phyloP scores from a whole-genome alignment of 495 filamentous ascomycete species.

The Ramalina peruviana region DNA sequence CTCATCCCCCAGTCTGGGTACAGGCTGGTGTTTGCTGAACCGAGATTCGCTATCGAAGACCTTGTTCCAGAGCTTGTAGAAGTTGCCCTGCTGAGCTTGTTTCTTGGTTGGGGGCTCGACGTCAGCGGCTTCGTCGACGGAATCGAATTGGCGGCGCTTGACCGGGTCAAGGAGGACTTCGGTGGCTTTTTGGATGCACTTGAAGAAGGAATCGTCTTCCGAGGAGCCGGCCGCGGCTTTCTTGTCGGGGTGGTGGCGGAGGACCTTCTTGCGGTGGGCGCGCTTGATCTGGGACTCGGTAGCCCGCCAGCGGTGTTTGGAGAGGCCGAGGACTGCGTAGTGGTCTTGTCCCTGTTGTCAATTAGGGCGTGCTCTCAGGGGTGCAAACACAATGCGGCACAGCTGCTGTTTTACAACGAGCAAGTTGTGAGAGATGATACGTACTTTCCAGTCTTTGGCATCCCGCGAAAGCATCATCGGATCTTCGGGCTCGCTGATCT shows the following conservation, averaged over 20 bases:
- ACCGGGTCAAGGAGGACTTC: conserved; percentile 84
- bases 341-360: conserved; percentile 71
- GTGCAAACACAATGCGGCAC: not conserved
- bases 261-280: conserved; percentile 97
- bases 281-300: conserved; percentile 97
- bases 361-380: not conserved
- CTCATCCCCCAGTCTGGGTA: conserved; percentile 71
- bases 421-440: conserved; percentile 4
- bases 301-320: conserved; percentile 78
- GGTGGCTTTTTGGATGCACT: conserved; percentile 97
- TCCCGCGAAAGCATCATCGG: conserved; percentile 79
- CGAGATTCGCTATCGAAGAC: conserved; percentile 83
- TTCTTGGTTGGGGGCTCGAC: conserved; percentile 88
- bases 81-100: conserved; percentile 67
- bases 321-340: conserved; percentile 89
- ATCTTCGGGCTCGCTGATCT: conserved; percentile 87
- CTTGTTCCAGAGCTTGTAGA: conserved; percentile 80
- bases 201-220: conserved; percentile 98
- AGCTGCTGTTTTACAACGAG: not conserved
- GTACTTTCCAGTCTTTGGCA: conserved; percentile 98
- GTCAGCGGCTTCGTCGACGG: conserved; percentile 84
- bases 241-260: conserved; percentile 97
- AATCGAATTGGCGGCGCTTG: conserved; percentile 92
- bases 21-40: conserved; percentile 82
- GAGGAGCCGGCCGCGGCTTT: conserved; percentile 76